Evolutionary conservation across 177 flowering plant species (phyloP).

Genomic region (Telopea speciosissima): DNA sequence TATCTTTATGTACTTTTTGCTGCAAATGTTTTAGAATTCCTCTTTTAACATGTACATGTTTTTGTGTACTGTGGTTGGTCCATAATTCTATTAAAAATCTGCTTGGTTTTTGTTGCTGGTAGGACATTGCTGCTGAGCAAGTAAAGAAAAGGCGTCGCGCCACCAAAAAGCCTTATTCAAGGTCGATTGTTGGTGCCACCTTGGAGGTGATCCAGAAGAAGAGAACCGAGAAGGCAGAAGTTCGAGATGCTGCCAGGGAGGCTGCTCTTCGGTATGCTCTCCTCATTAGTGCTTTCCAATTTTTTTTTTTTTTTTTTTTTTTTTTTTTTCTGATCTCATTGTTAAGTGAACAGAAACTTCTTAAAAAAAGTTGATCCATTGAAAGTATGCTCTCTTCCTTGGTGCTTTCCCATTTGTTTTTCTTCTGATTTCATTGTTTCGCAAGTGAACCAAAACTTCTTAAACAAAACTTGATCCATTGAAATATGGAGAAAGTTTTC

Average conservation of each 20-base stretch:
- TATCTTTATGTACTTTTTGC: background rate
- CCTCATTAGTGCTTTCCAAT: background rate
- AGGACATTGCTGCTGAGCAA: slow-evolving; percentile 42
- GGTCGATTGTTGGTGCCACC: slow-evolving; percentile 48
- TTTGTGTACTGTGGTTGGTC: background rate
- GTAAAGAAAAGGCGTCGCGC: slow-evolving; percentile 43
- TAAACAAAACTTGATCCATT: too few relatives aligned
- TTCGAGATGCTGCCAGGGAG: slow-evolving; percentile 46
- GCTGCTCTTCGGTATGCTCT: slow-evolving; percentile 40
- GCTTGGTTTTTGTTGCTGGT: background rate
- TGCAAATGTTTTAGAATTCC: too few relatives aligned
- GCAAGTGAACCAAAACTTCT: too few relatives aligned
- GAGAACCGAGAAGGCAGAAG: slow-evolving; percentile 43
- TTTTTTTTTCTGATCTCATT: too few relatives aligned
- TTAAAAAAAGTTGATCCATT: background rate
- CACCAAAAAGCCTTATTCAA: slow-evolving; percentile 42
- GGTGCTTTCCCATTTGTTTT: too few relatives aligned
- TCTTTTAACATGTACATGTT: too few relatives aligned
- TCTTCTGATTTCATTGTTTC: too few relatives aligned
- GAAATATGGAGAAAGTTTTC: too few relatives aligned
- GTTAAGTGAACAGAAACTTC: background rate
- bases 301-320: too few relatives aligned
- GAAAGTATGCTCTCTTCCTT: too few relatives aligned
- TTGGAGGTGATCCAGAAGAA: slow-evolving; percentile 50
- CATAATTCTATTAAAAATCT: background rate